phyloP scores from a whole-genome alignment of 2,329 filamentous ascomycete genomes.

The Paecilomyces dactylethromorphus region DNA sequence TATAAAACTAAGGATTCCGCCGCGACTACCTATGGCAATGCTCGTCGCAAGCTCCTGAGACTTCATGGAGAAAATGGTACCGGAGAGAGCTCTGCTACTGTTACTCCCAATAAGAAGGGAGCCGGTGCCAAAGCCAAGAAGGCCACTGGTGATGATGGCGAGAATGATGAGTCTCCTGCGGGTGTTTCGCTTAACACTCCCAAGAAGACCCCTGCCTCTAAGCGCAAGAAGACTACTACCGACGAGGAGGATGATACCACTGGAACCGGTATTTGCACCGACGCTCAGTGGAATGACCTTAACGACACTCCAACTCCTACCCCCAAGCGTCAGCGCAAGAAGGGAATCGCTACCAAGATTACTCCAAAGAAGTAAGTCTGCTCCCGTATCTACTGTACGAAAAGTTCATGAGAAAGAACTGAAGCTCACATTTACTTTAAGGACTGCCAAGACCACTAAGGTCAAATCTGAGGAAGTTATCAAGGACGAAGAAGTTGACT shows the following conservation, averaged over 20 bases:
- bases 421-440: neutral
- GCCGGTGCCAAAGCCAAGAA: constrained; percentile 3
- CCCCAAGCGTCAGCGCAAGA: constrained; percentile 16
- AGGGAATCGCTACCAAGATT: neutral
- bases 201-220: neutral
- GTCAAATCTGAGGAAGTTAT: neutral
- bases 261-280: neutral
- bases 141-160: neutral
- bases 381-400: too few species aligned
- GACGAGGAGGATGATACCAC: neutral
- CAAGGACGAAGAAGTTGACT: constrained; percentile 1
- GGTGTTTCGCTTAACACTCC: neutral
- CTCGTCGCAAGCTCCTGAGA: constrained; percentile 30
- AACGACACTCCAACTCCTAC: neutral
- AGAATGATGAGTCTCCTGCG: neutral
- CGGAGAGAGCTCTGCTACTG: neutral
- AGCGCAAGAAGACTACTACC: neutral
- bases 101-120: constrained; percentile 12
- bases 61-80: constrained; percentile 1
- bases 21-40: constrained; percentile 24
- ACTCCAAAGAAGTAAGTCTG: neutral
- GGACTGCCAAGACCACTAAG: neutral
- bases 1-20: constrained; percentile 32
- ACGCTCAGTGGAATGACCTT: neutral
- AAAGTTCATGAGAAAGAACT: neutral